Evolutionary conservation across 768 basidiomycete genomes (phyloP).

Genomic region (Auriculariales sp.): DNA sequence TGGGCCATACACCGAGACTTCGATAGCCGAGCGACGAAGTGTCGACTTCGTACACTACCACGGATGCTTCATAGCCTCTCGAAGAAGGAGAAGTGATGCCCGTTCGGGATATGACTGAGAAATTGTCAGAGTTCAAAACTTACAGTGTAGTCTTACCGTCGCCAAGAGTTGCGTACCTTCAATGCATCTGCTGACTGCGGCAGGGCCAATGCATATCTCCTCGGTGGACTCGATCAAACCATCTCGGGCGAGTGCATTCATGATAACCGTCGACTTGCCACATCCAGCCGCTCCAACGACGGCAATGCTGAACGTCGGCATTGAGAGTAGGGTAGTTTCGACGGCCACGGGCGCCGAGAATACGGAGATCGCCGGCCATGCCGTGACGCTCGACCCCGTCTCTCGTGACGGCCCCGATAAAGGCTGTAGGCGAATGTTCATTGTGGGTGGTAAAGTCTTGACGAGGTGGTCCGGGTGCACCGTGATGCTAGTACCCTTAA

Average conservation of each 20-base stretch:
- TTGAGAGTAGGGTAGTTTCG: background rate
- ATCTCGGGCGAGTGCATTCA: conserved; percentile 56
- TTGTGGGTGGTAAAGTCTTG: too few relatives aligned
- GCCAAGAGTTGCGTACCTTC: background rate
- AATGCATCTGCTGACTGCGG: background rate
- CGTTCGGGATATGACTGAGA: background rate
- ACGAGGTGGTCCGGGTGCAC: too few relatives aligned
- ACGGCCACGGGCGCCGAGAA: too few relatives aligned
- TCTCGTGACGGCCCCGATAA: too few relatives aligned
- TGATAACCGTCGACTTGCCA: conserved; percentile 76
- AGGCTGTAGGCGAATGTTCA: too few relatives aligned
- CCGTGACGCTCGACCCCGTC: too few relatives aligned
- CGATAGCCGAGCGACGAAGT: background rate
- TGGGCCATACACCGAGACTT: background rate
- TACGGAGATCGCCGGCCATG: too few relatives aligned
- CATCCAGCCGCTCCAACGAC: conserved; percentile 68
- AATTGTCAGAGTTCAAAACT: background rate
- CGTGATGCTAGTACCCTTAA: too few relatives aligned
- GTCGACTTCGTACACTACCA: background rate
- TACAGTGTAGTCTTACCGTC: background rate
- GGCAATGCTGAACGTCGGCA: conserved; percentile 49
- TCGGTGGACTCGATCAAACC: conserved; percentile 22
- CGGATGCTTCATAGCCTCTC: background rate
- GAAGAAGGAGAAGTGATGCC: background rate
- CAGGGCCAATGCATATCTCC: background rate